A percentile compares a stretch with the other conserved stretches of the same genome.
Evolutionary conservation across 2,329 filamentous ascomycete species (phyloP).

Genomic region (Colletotrichum horii): DNA sequence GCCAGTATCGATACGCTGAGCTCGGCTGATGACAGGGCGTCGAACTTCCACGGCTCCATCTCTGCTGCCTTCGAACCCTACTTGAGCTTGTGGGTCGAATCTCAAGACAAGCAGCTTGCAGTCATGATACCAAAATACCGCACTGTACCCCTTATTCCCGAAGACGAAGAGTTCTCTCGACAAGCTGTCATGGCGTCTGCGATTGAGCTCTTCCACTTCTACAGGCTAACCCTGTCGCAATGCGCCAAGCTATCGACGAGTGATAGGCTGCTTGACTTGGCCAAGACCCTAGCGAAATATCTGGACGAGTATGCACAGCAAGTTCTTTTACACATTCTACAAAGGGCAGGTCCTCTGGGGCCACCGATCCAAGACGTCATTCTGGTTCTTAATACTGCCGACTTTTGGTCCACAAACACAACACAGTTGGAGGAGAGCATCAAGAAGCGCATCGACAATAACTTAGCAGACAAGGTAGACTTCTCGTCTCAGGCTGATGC

Average conservation of each 20-base stretch:
- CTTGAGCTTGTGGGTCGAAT: conserved; percentile 95
- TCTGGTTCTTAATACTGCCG: conserved; percentile 91
- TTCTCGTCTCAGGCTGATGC: conserved; percentile 92
- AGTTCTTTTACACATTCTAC: conserved; percentile 77
- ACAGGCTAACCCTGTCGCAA: conserved; percentile 89
- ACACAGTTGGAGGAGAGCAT: conserved; percentile 95
- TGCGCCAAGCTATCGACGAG: conserved; percentile 96
- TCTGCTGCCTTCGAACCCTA: conserved; percentile 98
- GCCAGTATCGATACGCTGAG: conserved; percentile 90
- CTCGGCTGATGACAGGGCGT: conserved; percentile 76
- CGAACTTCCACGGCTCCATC: conserved; percentile 87
- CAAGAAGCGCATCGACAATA: conserved; percentile 84
- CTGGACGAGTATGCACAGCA: conserved; percentile 95
- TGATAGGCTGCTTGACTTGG: conserved; percentile 83
- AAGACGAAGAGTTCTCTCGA: conserved; percentile 90
- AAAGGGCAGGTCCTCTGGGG: conserved; percentile 57
- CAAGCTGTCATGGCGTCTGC: conserved; percentile 92
- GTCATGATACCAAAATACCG: conserved; percentile 87
- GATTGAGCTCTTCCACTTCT: conserved; percentile 97
- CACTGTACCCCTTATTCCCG: conserved; percentile 76
- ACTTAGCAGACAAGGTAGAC: conserved; percentile 78
- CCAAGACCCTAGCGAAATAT: conserved; percentile 87
- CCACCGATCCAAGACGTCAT: conserved; percentile 76
- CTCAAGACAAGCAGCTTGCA: conserved; percentile 88
- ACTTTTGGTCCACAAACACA: conserved; percentile 95